phyloP scores from a whole-genome alignment of 495 filamentous ascomycete species.

The Aeminium ludgeri region DNA sequence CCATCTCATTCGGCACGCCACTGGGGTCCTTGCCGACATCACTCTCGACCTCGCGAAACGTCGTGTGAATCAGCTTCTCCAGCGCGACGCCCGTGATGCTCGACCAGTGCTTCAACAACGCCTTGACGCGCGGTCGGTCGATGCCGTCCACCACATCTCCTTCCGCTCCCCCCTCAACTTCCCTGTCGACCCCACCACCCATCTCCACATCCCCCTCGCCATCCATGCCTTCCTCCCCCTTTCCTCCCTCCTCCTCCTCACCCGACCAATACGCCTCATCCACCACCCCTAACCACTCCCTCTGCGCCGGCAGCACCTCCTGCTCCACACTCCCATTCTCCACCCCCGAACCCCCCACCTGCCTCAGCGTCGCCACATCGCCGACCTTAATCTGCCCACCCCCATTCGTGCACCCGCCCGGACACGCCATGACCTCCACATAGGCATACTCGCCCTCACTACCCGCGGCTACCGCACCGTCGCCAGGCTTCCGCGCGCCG shows the following conservation, averaged over 20 bases:
- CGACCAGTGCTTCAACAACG: conserved; percentile 57
- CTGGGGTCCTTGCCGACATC: conserved; percentile 67
- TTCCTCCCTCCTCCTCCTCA: conserved; percentile 27
- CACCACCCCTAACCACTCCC: conserved; percentile 67
- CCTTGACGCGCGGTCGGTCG: conserved; percentile 29
- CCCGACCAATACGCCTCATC: conserved; percentile 82
- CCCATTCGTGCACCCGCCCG: conserved; percentile 92
- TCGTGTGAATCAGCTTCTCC: conserved; percentile 64
- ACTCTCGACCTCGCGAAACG: conserved; percentile 79
- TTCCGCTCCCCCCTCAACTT: conserved; percentile 13
- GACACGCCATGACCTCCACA: conserved; percentile 98
- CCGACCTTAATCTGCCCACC: conserved; percentile 86
- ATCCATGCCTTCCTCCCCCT: conserved; percentile 15
- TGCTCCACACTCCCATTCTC: conserved; percentile 22
- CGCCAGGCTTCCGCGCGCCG: conserved; percentile 5
- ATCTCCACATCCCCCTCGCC: conserved; percentile 9
- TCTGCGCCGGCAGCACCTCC: conserved; percentile 47
- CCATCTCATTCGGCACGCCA: conserved; percentile 40
- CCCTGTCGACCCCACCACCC: neutral
- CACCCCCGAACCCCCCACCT: conserved; percentile 16
- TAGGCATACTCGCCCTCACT: conserved; percentile 51
- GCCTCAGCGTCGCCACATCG: conserved; percentile 36
- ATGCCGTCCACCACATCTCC: conserved; percentile 36
- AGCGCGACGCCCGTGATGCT: conserved; percentile 47
- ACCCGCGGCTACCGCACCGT: conserved; percentile 16